These are phyloP conservation scores for Rhizopogon sp. DNA, from an alignment of 768 basidiomycete genomes.

Conservation along the genomic window DNA sequence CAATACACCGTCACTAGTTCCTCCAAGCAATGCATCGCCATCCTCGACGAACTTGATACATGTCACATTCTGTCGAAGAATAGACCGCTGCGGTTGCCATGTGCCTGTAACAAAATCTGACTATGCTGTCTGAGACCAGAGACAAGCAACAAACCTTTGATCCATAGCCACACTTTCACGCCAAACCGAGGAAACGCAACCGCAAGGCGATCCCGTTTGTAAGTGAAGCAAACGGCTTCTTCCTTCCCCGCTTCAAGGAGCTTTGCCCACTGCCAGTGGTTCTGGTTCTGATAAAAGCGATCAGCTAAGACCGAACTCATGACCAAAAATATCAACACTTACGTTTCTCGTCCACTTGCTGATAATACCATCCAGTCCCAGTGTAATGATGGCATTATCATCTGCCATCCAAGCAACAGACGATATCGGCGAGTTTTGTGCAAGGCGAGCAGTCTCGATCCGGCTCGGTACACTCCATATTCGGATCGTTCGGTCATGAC, in stretches of 20 bases:
- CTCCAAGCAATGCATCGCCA: constrained; percentile 60
- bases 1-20: constrained; percentile 67
- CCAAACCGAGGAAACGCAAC: constrained; percentile 55
- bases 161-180: constrained; percentile 63
- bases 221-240: constrained; percentile 49
- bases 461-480: constrained; percentile 50
- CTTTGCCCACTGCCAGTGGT: constrained; percentile 53
- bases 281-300: constrained; percentile 30
- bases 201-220: constrained; percentile 52
- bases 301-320: background rate
- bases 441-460: constrained; percentile 51
- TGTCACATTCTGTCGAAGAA: constrained; percentile 59
- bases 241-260: constrained; percentile 46
- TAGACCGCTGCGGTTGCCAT: constrained; percentile 63
- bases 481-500: constrained; percentile 55
- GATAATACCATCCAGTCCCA: constrained; percentile 52
- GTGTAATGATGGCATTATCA: constrained; percentile 50
- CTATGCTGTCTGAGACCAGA: background rate
- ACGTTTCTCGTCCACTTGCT: constrained; percentile 57
- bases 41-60: constrained; percentile 59
- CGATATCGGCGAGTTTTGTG: constrained; percentile 45
- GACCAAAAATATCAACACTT: constrained; percentile 19
- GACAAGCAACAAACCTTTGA: constrained; percentile 37
- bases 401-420: constrained; percentile 57
- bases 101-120: constrained; percentile 34